Conservation (phyloP, 331 rosid genomes). For the Spiraea crenata region DNA sequence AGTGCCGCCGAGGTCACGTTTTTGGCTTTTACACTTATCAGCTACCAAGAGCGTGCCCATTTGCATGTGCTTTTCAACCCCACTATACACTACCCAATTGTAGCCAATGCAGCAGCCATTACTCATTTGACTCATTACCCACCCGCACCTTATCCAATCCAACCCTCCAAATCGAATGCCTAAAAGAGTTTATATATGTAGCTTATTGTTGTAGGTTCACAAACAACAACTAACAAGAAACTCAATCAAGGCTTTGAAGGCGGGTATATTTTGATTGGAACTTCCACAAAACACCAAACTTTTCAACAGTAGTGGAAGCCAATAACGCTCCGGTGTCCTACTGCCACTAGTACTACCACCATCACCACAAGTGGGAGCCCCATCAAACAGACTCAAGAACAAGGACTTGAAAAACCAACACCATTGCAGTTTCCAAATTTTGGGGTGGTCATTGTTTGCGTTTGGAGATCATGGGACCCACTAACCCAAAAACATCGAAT, state of each 20-base stretch:
- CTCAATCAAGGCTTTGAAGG: no score
- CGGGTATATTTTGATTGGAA: background rate
- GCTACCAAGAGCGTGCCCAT: background rate
- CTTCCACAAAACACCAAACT: background rate
- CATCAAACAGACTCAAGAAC: background rate
- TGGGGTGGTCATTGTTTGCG: background rate
- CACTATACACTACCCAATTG: background rate
- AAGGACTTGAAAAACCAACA: background rate
- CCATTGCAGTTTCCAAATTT: background rate
- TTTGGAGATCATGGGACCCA: background rate
- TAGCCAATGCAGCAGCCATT: no score
- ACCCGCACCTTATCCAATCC: background rate
- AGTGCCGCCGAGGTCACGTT: slow-evolving; percentile 21
- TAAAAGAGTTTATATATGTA: no score
- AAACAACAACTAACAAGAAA: no score
- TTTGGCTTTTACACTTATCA: no score
- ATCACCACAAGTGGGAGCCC: background rate
- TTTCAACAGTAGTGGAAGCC: background rate
- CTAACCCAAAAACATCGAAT: background rate
- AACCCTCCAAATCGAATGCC: no score
- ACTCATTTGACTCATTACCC: no score
- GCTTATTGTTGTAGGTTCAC: no score
- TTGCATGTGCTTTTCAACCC: slow-evolving; percentile 9
- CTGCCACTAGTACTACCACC: background rate
- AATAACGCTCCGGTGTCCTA: background rate